Percentiles rank a stretch among this genome's conserved stretches.
These are phyloP conservation scores for Brasenia schreberi DNA, from an alignment of 164 flowering plant genomes.

Conservation along the genomic window DNA sequence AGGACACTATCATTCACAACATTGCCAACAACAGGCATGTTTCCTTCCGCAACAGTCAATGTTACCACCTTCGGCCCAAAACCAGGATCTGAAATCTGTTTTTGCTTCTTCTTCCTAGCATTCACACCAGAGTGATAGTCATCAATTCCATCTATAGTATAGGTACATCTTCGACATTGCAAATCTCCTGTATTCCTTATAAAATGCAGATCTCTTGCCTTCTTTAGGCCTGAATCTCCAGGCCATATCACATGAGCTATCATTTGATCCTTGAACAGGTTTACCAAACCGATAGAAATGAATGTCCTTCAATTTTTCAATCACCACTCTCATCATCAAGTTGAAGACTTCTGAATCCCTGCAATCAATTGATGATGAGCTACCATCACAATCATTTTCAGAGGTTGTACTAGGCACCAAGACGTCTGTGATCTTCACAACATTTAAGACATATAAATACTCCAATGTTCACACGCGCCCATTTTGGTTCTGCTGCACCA, in stretches of 20 bases:
- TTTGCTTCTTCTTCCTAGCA: constrained; percentile 78
- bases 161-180: constrained; percentile 42
- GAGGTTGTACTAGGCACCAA: constrained; percentile 4
- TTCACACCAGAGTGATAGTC: constrained; percentile 77
- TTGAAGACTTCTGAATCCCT: constrained; percentile 70
- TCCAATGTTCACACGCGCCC: constrained; percentile 99
- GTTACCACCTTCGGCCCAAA: constrained; percentile 19
- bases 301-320: constrained; percentile 65
- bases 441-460: constrained; percentile 93
- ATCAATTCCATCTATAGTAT: constrained; percentile 46
- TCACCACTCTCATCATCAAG: constrained; percentile 60
- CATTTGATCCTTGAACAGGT: constrained; percentile 54
- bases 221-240: constrained; percentile 94
- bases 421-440: constrained; percentile 62
- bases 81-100: constrained; percentile 13
- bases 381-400: constrained; percentile 18
- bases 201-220: constrained; percentile 66
- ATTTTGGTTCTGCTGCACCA: constrained; percentile 92
- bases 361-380: constrained; percentile 46
- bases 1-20: constrained; percentile 66
- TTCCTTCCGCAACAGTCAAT: not conserved
- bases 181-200: constrained; percentile 83
- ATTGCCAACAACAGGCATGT: constrained; percentile 14
- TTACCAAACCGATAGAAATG: constrained; percentile 86
- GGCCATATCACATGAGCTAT: constrained; percentile 79